A percentile compares a stretch with the other conserved stretches of the same genome.
Conservation (phyloP, 164 flowering plant genomes). For the Chloranthus sessilifolius region DNA sequence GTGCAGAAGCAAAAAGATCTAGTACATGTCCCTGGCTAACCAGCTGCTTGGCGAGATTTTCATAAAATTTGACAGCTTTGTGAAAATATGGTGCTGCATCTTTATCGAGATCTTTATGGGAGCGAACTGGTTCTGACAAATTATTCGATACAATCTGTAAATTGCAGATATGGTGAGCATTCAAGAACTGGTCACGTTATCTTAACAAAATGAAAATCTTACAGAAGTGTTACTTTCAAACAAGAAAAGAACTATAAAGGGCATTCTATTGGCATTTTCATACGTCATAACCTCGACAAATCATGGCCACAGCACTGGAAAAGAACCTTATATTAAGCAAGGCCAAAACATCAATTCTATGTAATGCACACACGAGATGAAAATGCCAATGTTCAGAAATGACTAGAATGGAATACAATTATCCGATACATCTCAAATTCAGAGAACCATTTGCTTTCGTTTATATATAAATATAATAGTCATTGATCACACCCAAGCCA, state of each 20-base stretch:
- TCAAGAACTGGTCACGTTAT: background rate
- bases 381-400: background rate
- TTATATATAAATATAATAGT: too few relatives aligned
- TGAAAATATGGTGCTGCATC: slow-evolving; percentile 88
- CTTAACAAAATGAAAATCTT: background rate
- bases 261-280: background rate
- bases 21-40: slow-evolving; percentile 90
- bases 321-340: background rate
- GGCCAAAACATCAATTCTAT: background rate
- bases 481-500: too few relatives aligned
- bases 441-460: too few relatives aligned
- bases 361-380: too few relatives aligned
- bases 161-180: background rate
- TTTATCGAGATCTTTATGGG: slow-evolving; percentile 97
- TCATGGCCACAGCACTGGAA: background rate
- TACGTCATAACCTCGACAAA: background rate
- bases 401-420: too few relatives aligned
- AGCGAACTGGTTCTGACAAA: slow-evolving; percentile 91
- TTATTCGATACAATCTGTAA: slow-evolving; percentile 90
- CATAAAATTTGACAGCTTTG: slow-evolving; percentile 91
- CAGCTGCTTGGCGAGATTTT: slow-evolving; percentile 76
- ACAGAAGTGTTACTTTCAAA: too few relatives aligned
- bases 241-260: too few relatives aligned
- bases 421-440: too few relatives aligned
- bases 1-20: slow-evolving; percentile 97